phyloP scores from a whole-genome alignment of 1,284 basidiomycete genomes.

The Fomitiporia mediterranea region DNA sequence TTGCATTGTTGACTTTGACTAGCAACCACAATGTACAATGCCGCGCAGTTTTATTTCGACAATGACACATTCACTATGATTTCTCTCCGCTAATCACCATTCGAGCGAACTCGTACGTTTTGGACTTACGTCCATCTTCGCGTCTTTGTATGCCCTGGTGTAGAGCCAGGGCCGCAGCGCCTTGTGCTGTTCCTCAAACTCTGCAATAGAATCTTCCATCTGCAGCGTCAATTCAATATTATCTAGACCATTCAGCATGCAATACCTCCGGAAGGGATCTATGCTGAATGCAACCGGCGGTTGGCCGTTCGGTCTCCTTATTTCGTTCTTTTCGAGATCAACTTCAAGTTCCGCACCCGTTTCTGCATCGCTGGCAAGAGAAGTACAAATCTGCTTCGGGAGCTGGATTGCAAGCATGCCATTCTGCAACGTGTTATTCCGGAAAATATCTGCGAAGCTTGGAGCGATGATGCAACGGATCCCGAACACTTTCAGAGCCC shows the following conservation, averaged over 20 bases:
- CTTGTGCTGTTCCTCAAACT: constrained; percentile 76
- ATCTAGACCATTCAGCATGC: constrained; percentile 90
- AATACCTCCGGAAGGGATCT: constrained; percentile 87
- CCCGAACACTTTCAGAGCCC: constrained; percentile 96
- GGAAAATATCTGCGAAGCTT: constrained; percentile 94
- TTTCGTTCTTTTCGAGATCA: constrained; percentile 84
- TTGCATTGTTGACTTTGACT: not conserved
- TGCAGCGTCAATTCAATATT: constrained; percentile 91
- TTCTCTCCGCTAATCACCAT: not conserved
- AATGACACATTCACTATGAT: not conserved
- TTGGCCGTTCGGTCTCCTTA: constrained; percentile 74
- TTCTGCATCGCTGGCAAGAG: constrained; percentile 77
- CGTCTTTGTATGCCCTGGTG: constrained; percentile 83
- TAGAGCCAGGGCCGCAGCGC: constrained; percentile 90
- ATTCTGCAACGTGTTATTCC: constrained; percentile 92
- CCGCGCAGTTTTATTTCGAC: not conserved
- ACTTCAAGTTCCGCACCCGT: constrained; percentile 81
- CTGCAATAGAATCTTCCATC: constrained; percentile 60
- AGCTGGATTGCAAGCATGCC: constrained; percentile 88
- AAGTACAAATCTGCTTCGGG: constrained; percentile 71
- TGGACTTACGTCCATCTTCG: constrained; percentile 53
- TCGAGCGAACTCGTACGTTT: not conserved
- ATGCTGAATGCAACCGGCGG: constrained; percentile 70
- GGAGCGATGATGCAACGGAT: constrained; percentile 91
- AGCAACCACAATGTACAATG: not conserved